Evolutionary conservation across 176 grass and related monocot genomes (phyloP).

Genomic region (Cymbopogon citratus): DNA sequence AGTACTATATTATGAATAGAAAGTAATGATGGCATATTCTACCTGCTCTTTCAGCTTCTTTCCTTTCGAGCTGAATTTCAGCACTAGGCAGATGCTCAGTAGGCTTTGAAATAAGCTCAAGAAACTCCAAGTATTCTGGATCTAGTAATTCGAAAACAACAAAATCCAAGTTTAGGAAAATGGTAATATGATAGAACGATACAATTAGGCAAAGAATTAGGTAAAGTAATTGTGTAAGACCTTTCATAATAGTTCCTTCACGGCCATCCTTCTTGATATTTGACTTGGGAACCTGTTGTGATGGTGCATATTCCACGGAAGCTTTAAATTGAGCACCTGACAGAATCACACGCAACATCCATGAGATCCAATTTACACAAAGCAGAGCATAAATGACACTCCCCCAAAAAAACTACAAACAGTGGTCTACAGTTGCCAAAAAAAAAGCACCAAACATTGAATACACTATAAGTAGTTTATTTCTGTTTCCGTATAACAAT

Average conservation of each 20-base stretch:
- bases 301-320: slow-evolving; percentile 88
- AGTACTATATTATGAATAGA: not conserved
- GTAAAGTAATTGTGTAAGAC: slow-evolving; percentile 26
- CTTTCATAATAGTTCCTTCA: slow-evolving; percentile 86
- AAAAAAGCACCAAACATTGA: not conserved
- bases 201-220: not conserved
- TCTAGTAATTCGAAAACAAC: slow-evolving; percentile 52
- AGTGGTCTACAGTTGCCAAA: not conserved
- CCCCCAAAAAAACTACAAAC: not conserved
- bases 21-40: slow-evolving; percentile 18
- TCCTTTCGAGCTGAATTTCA: slow-evolving; percentile 98
- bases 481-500: slow-evolving; percentile 3
- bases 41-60: slow-evolving; percentile 97
- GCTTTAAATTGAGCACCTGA: slow-evolving; percentile 96
- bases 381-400: not conserved
- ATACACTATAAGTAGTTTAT: not conserved
- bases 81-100: slow-evolving; percentile 89
- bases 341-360: slow-evolving; percentile 17
- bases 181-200: not conserved
- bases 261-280: slow-evolving; percentile 81
- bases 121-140: slow-evolving; percentile 84
- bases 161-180: slow-evolving; percentile 19
- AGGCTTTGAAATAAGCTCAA: slow-evolving; percentile 85
- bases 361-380: slow-evolving; percentile 23
- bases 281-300: slow-evolving; percentile 68